Evolutionary conservation across 768 basidiomycete genomes (phyloP), one percentile per base, ranked within the genome.

Genomic region (Psilocybe sp.): DNA sequence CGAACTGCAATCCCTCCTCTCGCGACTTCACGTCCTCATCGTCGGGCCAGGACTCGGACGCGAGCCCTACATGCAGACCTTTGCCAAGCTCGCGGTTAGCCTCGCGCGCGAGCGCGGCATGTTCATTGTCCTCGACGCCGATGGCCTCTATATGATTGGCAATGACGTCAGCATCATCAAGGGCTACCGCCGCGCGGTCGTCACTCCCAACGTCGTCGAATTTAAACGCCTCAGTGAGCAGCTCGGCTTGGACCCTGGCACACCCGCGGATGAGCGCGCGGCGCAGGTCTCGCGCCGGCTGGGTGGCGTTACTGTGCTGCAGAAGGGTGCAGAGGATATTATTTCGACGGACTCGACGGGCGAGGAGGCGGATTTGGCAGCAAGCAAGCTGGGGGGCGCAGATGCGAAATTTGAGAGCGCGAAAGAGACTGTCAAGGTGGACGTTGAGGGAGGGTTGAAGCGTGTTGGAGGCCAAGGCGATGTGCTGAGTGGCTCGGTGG

Each of bases 381-480:
- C 65, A 45, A 82, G 79, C 42, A 65, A 74, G 45, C 35, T 77
- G 23, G 67, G 64, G 45, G 71, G 67, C 9, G 71, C 67, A 0
- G 75, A 80, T 56, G 75, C 72, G 0, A 64, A 81, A 19, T 71
- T 77, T 46, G 79, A 82, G 53, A 75, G 72, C 35, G 74, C 77
- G 35, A 72, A 74, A 49, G 84, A 87, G 60, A 78, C 80, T 3
- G 68, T 93, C 3, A 74, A 78, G 46, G 82, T 89, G 23, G 84
- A 88, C 54, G 69, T 76, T 0, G 70, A 80, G 47, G 97, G 97
- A 1, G 94, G 96, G 1, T 58, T 91, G 59, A 96, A 96, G 70
- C 74, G 97, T 48, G 95, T 92, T 60, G 96, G 97, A 11, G 97
- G 97, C 1, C 97, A 98, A 65, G 97, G 97, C 0, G 97, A 99